These are phyloP conservation scores for Crithidia fasciculata DNA, from an alignment of 208 protist species.

Conservation along the genomic window DNA sequence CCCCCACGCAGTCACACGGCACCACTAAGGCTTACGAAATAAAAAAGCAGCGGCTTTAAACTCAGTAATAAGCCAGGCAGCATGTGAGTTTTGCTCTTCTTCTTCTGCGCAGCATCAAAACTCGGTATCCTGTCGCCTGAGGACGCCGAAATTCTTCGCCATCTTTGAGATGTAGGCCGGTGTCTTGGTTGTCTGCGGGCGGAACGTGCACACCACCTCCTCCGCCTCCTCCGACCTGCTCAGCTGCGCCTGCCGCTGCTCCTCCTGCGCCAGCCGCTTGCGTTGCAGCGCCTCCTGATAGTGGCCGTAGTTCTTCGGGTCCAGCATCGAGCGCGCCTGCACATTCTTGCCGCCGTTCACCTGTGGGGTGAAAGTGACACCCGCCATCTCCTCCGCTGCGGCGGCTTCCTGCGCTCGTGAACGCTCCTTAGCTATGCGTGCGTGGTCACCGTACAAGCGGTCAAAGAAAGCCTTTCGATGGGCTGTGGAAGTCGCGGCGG, in stretches of 20 bases:
- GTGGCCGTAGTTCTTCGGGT: constrained; percentile 46
- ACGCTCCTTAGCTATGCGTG: constrained; percentile 24
- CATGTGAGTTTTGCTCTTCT: neutral
- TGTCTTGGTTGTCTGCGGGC: constrained; percentile 59
- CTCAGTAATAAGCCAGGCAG: too few species aligned
- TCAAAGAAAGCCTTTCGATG: constrained; percentile 29
- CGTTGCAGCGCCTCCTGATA: constrained; percentile 48
- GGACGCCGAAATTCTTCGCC: constrained; percentile 71
- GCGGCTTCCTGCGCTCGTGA: constrained; percentile 42
- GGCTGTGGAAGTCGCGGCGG: neutral
- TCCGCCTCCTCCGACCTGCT: constrained; percentile 40
- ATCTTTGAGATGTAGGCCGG: constrained; percentile 79
- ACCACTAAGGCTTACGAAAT: too few species aligned
- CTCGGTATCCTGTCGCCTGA: constrained; percentile 61
- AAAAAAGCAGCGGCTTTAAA: too few species aligned
- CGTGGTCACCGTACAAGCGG: constrained; percentile 43
- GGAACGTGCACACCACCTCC: constrained; percentile 66
- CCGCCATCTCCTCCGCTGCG: constrained; percentile 39
- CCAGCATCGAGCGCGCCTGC: constrained; percentile 57
- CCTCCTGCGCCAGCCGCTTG: constrained; percentile 38
- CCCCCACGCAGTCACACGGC: too few species aligned
- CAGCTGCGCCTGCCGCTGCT: constrained; percentile 34
- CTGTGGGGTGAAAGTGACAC: constrained; percentile 48
- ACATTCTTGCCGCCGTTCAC: constrained; percentile 51
- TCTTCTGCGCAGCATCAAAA: constrained; percentile 23